A percentile compares a stretch with the other conserved stretches of the same genome.
Conservation (phyloP, 305 asterid genomes). For the Vinca major region DNA sequence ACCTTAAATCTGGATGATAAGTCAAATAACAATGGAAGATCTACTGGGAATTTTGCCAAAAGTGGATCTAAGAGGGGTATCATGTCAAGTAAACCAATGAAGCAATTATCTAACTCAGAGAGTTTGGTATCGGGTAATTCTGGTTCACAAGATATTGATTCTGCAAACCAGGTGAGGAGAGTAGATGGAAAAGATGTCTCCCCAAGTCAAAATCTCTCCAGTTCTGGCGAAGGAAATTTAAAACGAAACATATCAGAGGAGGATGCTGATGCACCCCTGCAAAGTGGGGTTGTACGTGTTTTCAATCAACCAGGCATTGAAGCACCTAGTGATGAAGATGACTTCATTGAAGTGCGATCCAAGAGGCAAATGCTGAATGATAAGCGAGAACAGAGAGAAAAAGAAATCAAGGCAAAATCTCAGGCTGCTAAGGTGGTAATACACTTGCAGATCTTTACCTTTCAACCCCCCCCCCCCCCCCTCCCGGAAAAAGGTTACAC, state of each 20-base stretch:
- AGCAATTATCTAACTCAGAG: constrained; percentile 39
- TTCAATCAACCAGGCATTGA: constrained; percentile 90
- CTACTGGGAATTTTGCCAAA: constrained; percentile 39
- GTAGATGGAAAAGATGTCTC: constrained; percentile 29
- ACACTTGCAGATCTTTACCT: constrained; percentile 2
- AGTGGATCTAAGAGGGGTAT: constrained; percentile 74
- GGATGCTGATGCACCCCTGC: constrained; percentile 92
- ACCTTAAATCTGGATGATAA: constrained; percentile 36
- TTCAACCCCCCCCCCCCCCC: not conserved
- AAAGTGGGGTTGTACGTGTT: constrained; percentile 88
- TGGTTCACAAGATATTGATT: constrained; percentile 32
- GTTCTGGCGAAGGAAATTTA: constrained; percentile 37
- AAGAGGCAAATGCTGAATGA: constrained; percentile 95
- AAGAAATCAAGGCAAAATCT: constrained; percentile 73
- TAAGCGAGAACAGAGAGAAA: constrained; percentile 87
- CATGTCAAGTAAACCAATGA: constrained; percentile 39
- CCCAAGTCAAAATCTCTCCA: constrained; percentile 28
- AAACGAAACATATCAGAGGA: constrained; percentile 55
- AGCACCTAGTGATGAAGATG: constrained; percentile 93
- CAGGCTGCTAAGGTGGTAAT: constrained; percentile 52
- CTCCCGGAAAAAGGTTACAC: not conserved
- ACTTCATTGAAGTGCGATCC: constrained; percentile 91
- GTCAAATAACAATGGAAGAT: constrained; percentile 37
- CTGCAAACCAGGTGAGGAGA: constrained; percentile 36
- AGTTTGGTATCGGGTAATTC: constrained; percentile 29